Evolutionary conservation across 2,329 filamentous ascomycete species (phyloP), one percentile per base, ranked within the genome.

Genomic region (Colletotrichum kahawae): DNA sequence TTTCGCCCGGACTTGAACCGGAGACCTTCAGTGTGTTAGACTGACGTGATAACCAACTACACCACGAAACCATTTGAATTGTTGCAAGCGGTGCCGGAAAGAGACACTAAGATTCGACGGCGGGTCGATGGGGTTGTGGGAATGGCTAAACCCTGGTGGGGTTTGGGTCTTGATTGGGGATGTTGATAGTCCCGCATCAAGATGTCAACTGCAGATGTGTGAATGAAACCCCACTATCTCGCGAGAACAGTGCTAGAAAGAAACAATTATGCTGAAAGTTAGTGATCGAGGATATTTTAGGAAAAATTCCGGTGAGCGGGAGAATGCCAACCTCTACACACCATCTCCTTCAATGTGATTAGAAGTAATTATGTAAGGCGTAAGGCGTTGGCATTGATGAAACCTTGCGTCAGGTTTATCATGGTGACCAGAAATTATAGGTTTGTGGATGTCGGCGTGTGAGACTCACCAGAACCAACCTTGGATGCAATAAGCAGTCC

Each of bases 31-130:
- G 72, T 74, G 72, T 82, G 84, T 87, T 87, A 87, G 84, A 86
- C 85, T 86, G 84, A 86, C 82, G 85, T 86, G 85, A 86, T 87
- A 86, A 86, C 84, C 85, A 86, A 86, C 85, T 82, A 82, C 80
- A 82, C 80, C 80, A 82, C 71, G 62, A 75, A 63, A 75, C 73
- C 73, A 65, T 8, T 38, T 33, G 5, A 5, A 16, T 38, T 73
- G 29, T 60, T 75, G 48, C 18, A 5, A 0, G 3, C 0, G 0
- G 6, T 8, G 6, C 12, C 0, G 18, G 18, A 60, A 60, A 34
- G n/a, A 21, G 31, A 60, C 18, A 4, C 33, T 24, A 68, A 59
- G 7, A 43, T 6, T 68, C 14, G n/a, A 68, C 5, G 16, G 33
- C 34, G 51, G 66, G 51, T 59, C 51, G 51, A 43, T 24, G 66